These are phyloP conservation scores for Amanita pallidorosea DNA, from an alignment of 768 basidiomycete genomes.

Conservation along the genomic window DNA sequence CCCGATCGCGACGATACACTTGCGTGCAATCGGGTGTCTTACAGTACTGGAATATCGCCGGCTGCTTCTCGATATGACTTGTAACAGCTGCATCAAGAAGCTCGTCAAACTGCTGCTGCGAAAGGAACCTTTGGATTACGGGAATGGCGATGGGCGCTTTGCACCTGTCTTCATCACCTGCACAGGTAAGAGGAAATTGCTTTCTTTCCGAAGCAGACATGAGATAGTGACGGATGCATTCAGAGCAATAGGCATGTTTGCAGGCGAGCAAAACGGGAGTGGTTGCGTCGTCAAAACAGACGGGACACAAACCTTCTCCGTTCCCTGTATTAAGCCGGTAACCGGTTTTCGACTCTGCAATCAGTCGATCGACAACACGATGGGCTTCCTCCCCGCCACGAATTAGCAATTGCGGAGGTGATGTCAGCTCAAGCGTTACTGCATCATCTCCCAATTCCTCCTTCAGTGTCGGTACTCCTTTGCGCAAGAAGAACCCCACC, in stretches of 20 bases:
- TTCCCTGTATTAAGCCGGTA: background rate
- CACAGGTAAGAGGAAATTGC: conserved; percentile 2
- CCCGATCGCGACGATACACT: conserved; percentile 24
- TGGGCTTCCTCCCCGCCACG: conserved; percentile 45
- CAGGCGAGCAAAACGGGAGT: background rate
- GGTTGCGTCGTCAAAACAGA: conserved; percentile 4
- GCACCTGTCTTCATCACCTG: conserved; percentile 3
- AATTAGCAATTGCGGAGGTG: conserved; percentile 30
- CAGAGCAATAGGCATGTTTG: conserved; percentile 4
- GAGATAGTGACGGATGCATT: conserved; percentile 2
- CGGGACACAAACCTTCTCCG: background rate
- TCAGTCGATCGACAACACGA: background rate
- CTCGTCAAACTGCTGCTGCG: conserved; percentile 27
- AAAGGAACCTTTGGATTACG: conserved; percentile 26
- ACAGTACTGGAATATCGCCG: conserved; percentile 38
- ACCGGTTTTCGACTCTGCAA: background rate
- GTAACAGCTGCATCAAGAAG: conserved; percentile 34
- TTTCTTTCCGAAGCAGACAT: conserved; percentile 1
- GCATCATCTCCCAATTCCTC: conserved; percentile 46
- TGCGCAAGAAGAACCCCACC: conserved; percentile 40
- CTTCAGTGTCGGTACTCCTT: conserved; percentile 37
- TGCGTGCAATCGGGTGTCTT: conserved; percentile 45
- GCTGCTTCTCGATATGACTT: conserved; percentile 30
- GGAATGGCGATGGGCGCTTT: conserved; percentile 24
- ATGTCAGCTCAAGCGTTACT: conserved; percentile 31